Evolutionary conservation across 768 basidiomycete species (phyloP), one percentile per base, ranked within the genome.

Genomic region (Lactifluus pinguis): DNA sequence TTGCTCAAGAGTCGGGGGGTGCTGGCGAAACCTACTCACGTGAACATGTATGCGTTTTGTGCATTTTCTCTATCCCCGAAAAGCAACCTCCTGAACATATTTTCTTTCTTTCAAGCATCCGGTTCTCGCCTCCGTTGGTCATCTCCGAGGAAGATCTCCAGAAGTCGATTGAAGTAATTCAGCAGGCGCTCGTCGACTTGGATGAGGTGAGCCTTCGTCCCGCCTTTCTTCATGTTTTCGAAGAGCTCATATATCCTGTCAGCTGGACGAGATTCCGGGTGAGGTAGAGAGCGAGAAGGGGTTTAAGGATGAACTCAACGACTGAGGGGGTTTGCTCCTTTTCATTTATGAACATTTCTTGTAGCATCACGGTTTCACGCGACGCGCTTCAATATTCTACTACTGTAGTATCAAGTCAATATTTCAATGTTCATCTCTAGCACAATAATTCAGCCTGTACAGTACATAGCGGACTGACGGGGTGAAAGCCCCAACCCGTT

Each of bases 11-110:
- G 85, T 66, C 82, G 90, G 49, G 93, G 94, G 4, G 82, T 98
- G 57, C 76, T 99, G 64, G 95, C 95, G 32, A 98, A 99, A 79
- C 95, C 97, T 13, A 98, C 95, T 0, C 94, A 97, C 69, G 82
- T 86, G 30, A 95, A 95, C 73, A 92, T 91, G 92, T 95, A 68
- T 68, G 92, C 78, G 7, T 11, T 36, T 36, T 10, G n/a, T n/a
- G 9, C 38, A 8, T 21, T 41, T 49, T 32, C 13, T 14, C 1
- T 39, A 34, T 41, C n/a, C n/a, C n/a, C n/a, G n/a, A 32, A 29
- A 39, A 4, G 6, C 42, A 34, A 25, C 49, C 34, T 34, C 38
- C 49, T 8, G 15, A 50, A 32, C 9, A 38, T 38, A 1, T 17
- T 3, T 51, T 44, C 17, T 57, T 30, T 65, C 3, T 34, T 36